Conservation (phyloP, 768 basidiomycete genomes). For the Psilocybe subaeruginosa region DNA sequence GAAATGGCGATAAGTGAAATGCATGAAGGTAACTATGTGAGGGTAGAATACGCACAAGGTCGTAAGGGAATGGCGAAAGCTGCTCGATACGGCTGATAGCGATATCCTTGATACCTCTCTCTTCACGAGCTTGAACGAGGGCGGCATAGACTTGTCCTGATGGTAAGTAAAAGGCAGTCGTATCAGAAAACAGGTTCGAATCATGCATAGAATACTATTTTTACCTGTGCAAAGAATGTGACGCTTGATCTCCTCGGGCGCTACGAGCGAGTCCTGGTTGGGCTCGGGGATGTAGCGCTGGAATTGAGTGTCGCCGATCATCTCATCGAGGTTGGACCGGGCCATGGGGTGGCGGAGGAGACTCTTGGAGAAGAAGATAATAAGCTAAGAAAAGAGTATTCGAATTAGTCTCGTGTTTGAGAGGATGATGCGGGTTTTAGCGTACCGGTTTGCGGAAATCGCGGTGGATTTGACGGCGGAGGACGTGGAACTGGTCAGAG, state of each 20-base stretch:
- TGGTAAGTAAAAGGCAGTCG: neutral
- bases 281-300: slow-evolving; percentile 91
- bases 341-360: slow-evolving; percentile 94
- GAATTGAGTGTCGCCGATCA: slow-evolving; percentile 89
- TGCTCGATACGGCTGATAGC: slow-evolving; percentile 96
- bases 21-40: neutral
- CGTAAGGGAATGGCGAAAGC: slow-evolving; percentile 96
- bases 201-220: neutral
- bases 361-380: slow-evolving; percentile 97
- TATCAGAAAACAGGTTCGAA: too few relatives aligned
- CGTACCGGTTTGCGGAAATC: slow-evolving; percentile 96
- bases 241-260: slow-evolving; percentile 85
- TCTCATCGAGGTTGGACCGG: slow-evolving; percentile 84
- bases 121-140: slow-evolving; percentile 88
- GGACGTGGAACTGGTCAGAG: slow-evolving; percentile 80
- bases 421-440: neutral
- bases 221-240: slow-evolving; percentile 89
- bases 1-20: slow-evolving; percentile 6
- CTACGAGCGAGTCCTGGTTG: slow-evolving; percentile 64
- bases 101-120: slow-evolving; percentile 88
- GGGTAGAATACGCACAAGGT: slow-evolving; percentile 62
- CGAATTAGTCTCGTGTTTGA: neutral
- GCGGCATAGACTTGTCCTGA: slow-evolving; percentile 93
- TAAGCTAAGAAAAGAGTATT: slow-evolving; percentile 51
- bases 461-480: slow-evolving; percentile 95